Percentiles rank a stretch among this genome's conserved stretches.
phyloP scores from a whole-genome alignment of 768 basidiomycete genomes.

The Leccinum ochraceum region DNA sequence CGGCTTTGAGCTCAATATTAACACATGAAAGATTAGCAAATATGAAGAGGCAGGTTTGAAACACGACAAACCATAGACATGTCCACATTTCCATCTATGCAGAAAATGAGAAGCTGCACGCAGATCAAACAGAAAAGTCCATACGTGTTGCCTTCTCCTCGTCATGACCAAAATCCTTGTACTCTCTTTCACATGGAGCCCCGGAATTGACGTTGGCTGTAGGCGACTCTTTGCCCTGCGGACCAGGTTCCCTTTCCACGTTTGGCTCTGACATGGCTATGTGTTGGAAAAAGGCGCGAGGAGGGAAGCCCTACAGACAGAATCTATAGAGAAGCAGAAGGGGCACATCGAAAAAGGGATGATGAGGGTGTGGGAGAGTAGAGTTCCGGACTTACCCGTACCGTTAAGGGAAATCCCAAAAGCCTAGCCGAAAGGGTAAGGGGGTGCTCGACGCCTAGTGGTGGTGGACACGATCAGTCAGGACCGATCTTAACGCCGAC shows the following conservation, averaged over 20 bases:
- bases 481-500: too few relatives aligned
- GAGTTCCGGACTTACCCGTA: too few relatives aligned
- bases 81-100: conserved; percentile 79
- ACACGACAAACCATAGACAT: conserved; percentile 65
- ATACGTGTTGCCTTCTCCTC: conserved; percentile 65
- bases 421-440: too few relatives aligned
- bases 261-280: conserved; percentile 38
- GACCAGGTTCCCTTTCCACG: conserved; percentile 68
- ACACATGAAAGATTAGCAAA: neutral
- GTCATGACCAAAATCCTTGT: conserved; percentile 84
- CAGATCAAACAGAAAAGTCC: conserved; percentile 27
- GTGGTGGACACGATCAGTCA: too few relatives aligned
- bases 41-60: neutral
- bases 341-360: conserved; percentile 5
- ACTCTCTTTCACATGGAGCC: conserved; percentile 71
- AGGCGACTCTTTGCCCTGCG: conserved; percentile 50
- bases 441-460: too few relatives aligned
- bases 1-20: conserved; percentile 85
- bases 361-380: conserved; percentile 35
- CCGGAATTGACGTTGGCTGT: conserved; percentile 22
- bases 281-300: conserved; percentile 54
- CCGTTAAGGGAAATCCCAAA: too few relatives aligned
- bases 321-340: conserved; percentile 24
- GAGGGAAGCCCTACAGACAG: conserved; percentile 29
- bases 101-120: conserved; percentile 5